Evolutionary conservation across 305 asterid species (phyloP).

Genomic region (Fraxinus greggii): DNA sequence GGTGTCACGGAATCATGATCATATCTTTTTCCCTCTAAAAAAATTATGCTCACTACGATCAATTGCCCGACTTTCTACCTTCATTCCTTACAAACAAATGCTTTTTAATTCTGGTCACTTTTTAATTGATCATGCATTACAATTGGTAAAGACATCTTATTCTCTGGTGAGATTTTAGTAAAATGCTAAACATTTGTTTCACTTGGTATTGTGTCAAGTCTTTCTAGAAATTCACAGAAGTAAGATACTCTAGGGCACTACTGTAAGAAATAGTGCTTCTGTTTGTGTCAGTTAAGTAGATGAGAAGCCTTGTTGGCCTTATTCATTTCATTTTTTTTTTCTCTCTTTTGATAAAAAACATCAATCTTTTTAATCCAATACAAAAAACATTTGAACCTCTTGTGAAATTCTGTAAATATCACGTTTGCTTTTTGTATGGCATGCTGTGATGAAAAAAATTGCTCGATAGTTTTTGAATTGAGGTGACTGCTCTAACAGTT

Average conservation of each 20-base stretch:
- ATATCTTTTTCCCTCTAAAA: neutral
- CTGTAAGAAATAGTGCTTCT: neutral
- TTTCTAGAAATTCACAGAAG: neutral
- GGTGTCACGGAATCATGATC: neutral
- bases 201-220: neutral
- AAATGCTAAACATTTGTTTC: neutral
- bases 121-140: neutral
- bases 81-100: neutral
- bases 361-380: neutral
- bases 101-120: neutral
- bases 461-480: slow-evolving; percentile 4
- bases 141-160: slow-evolving; percentile 2
- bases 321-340: neutral
- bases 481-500: neutral
- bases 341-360: neutral
- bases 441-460: slow-evolving; percentile 11
- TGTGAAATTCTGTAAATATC: neutral
- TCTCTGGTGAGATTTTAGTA: neutral
- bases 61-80: neutral
- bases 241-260: neutral
- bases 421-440: neutral
- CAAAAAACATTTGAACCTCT: neutral
- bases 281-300: neutral
- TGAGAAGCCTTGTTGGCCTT: slow-evolving; percentile 4
- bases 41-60: neutral